Evolutionary conservation across 2,329 filamentous ascomycete species (phyloP), one percentile per base, ranked within the genome.

Genomic region (Ambrosiella xylebori): DNA sequence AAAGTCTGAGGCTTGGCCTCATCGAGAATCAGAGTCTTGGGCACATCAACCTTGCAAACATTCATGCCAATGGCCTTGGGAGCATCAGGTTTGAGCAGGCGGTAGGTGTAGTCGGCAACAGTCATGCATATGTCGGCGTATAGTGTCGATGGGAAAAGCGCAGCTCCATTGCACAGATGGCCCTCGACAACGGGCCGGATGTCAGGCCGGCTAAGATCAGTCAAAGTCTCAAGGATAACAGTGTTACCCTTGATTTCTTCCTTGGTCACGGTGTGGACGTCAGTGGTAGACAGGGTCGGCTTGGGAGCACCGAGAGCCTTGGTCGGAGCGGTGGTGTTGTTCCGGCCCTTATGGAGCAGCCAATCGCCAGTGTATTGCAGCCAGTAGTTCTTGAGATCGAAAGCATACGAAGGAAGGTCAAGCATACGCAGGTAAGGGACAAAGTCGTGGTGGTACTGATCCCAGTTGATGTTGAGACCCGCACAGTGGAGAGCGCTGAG

Each of bases 351-450:
- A 61, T 76, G 81, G 41, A 88, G 72, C 19, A 76, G 79, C 81
- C 84, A 89, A 68, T 88, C 82, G 61, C 86, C 83, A 61, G 76
- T 69, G 65, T 80, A 81, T 64, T 76, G 73, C 47, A 80, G 72
- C 78, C 79, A 82, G 66, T 88, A 88, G 62, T 79, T 84, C 73
- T 87, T 86, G 64, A 80, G 73, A 64, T 89, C 82, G 70, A 85
- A 90, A 0, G 76, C 75, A 66, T 89, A 90, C 1, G 77, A 76
- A 0, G 86, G 86, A 0, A 89, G 71, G 5, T 78, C 72, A 5
- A 87, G 69, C 8, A 88, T 72, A 2, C 68, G 68, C 2, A 71
- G 67, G 11, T 67, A 69, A 0, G 63, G 58, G 17, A 65, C 64
- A 62, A 76, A 76, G 60, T 73, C 71, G 57, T 76, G 71, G 63